Percentiles rank a stretch among this genome's conserved stretches.
Conservation (phyloP, 148 eudicot species). For the Arbutus unedo region DNA sequence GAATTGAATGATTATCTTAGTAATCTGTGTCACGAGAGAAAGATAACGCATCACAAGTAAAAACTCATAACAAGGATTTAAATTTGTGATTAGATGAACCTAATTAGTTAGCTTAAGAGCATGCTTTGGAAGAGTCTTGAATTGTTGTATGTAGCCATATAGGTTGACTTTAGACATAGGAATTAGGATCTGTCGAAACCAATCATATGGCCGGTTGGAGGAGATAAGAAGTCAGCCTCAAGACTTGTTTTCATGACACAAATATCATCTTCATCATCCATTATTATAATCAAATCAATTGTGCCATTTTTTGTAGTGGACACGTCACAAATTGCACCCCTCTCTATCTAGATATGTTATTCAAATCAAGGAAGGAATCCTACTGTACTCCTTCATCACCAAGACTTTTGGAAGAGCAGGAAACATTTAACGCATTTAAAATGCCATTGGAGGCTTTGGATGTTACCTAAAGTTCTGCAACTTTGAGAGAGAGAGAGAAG, state of each 20-base stretch:
- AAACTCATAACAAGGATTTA: neutral
- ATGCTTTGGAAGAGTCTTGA: constrained; percentile 1
- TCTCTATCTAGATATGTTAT: neutral
- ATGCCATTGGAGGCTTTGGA: neutral
- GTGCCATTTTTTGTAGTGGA: neutral
- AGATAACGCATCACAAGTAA: neutral
- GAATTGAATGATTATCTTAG: neutral
- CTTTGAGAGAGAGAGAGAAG: too few species aligned
- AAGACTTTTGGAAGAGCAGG: neutral
- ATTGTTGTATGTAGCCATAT: neutral
- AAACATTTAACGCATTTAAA: neutral
- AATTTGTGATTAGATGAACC: neutral
- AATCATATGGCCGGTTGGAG: constrained; percentile 11
- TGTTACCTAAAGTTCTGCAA: too few species aligned
- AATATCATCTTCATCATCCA: constrained; percentile 9
- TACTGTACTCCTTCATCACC: neutral
- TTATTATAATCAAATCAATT: neutral
- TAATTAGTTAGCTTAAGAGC: constrained; percentile 1
- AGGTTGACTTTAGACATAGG: neutral
- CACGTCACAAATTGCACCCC: constrained; percentile 1
- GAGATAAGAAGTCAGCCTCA: constrained; percentile 16
- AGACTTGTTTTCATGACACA: constrained; percentile 1
- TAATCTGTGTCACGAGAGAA: neutral
- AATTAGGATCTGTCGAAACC: neutral
- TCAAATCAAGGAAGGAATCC: neutral